Conservation (phyloP, 2,329 filamentous ascomycete genomes). For the Phialophora expanda region DNA sequence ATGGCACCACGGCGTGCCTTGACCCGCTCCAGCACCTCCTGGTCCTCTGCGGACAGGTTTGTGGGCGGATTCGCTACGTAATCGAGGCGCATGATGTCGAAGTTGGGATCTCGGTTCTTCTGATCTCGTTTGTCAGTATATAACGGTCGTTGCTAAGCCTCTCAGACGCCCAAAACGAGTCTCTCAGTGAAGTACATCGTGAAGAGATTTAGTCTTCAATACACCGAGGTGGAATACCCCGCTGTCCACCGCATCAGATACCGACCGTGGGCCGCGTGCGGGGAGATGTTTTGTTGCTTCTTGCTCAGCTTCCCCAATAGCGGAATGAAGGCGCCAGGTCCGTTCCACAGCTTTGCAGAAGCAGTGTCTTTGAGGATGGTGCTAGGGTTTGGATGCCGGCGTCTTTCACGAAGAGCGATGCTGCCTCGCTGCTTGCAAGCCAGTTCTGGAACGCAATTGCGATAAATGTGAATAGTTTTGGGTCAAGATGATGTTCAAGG, state of each 20-base stretch:
- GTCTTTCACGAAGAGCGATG: neutral
- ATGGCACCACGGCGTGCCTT: conserved; percentile 57
- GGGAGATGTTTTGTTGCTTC: conserved; percentile 4
- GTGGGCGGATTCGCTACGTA: conserved; percentile 60
- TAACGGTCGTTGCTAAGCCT: neutral
- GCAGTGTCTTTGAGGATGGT: neutral
- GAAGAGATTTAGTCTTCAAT: neutral
- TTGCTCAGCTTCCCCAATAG: conserved; percentile 10
- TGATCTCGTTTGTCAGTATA: neutral
- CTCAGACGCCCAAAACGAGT: neutral
- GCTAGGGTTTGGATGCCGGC: neutral
- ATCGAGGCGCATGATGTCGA: conserved; percentile 57
- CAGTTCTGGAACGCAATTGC: neutral
- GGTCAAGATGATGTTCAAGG: neutral
- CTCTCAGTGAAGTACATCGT: neutral
- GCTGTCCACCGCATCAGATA: neutral
- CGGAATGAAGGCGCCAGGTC: neutral
- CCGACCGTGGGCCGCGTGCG: conserved; percentile 12
- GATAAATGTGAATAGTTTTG: neutral
- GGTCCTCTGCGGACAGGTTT: conserved; percentile 49
- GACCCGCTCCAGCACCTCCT: conserved; percentile 57
- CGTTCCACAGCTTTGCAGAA: neutral
- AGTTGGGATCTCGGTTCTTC: neutral
- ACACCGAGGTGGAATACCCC: conserved; percentile 1
- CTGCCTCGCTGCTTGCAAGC: neutral